These are phyloP conservation scores for Carpinus viminea DNA, from an alignment of 306 rosid genomes.

Conservation along the genomic window DNA sequence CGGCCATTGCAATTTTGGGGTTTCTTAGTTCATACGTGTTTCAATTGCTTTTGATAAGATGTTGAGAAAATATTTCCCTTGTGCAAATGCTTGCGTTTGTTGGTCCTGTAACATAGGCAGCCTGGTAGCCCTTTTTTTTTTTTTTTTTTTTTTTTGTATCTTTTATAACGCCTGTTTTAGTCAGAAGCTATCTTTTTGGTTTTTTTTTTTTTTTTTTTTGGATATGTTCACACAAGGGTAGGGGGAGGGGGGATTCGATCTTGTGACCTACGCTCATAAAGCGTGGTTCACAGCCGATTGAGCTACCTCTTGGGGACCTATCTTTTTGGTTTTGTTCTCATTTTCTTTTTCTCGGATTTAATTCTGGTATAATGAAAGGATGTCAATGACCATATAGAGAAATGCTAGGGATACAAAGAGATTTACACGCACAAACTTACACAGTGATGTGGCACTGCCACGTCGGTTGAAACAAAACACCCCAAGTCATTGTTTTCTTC, in stretches of 20 bases:
- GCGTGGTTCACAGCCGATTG: no score
- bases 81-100: not conserved
- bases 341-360: not conserved
- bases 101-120: not conserved
- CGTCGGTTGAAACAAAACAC: no score
- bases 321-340: not conserved
- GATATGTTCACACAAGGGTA: no score
- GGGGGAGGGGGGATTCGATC: no score
- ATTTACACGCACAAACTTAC: no score
- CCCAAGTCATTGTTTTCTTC: conserved; percentile 24
- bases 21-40: conserved; percentile 8
- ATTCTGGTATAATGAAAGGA: not conserved
- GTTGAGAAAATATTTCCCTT: not conserved
- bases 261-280: no score
- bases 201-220: no score
- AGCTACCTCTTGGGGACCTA: no score
- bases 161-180: not conserved
- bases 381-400: not conserved
- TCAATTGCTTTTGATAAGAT: not conserved
- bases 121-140: not conserved
- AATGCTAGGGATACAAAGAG: no score
- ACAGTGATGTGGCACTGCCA: no score
- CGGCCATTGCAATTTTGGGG: conserved; percentile 20
- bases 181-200: not conserved
- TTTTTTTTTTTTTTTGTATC: not conserved